A percentile compares a stretch with the other conserved stretches of the same genome.
Conservation (phyloP, 225 moss, liverwort and hornwort genomes). For the Anthoceros angustus region DNA sequence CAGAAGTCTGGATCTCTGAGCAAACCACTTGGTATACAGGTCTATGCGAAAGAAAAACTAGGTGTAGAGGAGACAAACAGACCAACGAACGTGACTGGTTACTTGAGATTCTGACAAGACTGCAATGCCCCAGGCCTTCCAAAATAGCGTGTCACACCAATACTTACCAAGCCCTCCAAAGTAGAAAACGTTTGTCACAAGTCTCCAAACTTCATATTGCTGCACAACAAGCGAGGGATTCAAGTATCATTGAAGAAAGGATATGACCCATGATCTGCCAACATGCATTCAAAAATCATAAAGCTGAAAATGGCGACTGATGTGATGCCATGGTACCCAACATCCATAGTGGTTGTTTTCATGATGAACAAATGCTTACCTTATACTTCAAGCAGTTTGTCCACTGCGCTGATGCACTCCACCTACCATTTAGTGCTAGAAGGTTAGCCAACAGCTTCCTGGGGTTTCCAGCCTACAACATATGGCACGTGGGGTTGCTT, state of each 20-base stretch:
- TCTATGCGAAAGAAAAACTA: too few species aligned
- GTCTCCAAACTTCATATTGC: slow-evolving; percentile 85
- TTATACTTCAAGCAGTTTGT: slow-evolving; percentile 71
- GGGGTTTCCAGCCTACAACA: background rate
- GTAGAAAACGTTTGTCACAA: slow-evolving; percentile 91
- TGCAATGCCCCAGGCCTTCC: too few species aligned
- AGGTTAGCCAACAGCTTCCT: slow-evolving; percentile 2
- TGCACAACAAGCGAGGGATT: slow-evolving; percentile 64
- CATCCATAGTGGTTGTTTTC: background rate
- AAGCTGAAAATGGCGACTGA: slow-evolving; percentile 8
- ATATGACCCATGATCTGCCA: slow-evolving; percentile 57
- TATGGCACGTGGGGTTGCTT: background rate
- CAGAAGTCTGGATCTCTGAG: background rate
- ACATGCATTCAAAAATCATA: background rate
- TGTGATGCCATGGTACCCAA: slow-evolving; percentile 6
- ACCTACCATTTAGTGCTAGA: slow-evolving; percentile 22
- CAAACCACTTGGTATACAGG: too few species aligned
- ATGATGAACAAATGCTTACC: slow-evolving; percentile 12
- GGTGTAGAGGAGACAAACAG: too few species aligned
- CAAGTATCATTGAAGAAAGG: slow-evolving; percentile 69
- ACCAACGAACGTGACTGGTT: too few species aligned
- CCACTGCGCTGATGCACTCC: slow-evolving; percentile 70
- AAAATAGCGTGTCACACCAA: too few species aligned
- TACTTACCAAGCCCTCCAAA: slow-evolving; percentile 90
- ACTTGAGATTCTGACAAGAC: too few species aligned